A percentile compares a stretch with the other conserved stretches of the same genome.
Conservation (phyloP, 768 basidiomycete genomes). For the Lentinus tigrinus region DNA sequence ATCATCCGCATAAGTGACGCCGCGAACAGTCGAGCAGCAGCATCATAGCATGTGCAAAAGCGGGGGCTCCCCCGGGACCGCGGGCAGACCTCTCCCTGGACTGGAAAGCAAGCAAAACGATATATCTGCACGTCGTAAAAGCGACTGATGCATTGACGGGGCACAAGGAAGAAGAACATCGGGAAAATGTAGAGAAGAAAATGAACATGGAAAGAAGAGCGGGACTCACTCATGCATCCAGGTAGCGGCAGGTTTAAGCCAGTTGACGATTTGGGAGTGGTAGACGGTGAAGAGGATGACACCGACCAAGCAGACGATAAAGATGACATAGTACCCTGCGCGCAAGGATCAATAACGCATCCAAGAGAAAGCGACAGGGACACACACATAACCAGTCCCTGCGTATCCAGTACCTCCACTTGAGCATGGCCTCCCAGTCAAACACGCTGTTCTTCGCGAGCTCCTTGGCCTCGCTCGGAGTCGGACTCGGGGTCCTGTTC, state of each 20-base stretch:
- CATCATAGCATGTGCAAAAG: too few species aligned
- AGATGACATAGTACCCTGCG: constrained; percentile 36
- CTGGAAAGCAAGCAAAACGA: too few species aligned
- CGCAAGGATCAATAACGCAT: neutral
- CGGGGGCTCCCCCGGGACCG: too few species aligned
- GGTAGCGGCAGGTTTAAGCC: constrained; percentile 63
- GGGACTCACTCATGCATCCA: constrained; percentile 60
- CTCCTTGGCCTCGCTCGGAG: constrained; percentile 33
- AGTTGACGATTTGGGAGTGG: constrained; percentile 60
- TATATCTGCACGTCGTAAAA: too few species aligned
- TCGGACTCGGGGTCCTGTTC: constrained; percentile 35
- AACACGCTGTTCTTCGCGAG: constrained; percentile 26
- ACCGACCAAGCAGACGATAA: constrained; percentile 29
- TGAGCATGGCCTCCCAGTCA: constrained; percentile 31
- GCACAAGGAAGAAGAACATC: too few species aligned
- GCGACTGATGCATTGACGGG: too few species aligned
- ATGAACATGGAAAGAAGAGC: neutral
- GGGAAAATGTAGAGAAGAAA: too few species aligned
- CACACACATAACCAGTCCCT: constrained; percentile 35
- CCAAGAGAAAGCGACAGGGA: neutral
- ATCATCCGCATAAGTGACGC: too few species aligned
- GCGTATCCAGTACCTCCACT: constrained; percentile 33
- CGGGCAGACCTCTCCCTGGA: too few species aligned
- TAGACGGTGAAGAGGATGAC: constrained; percentile 42
- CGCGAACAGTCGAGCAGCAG: too few species aligned